phyloP scores from a whole-genome alignment of 176 grass and related monocot species.

The Juncus effusus region DNA sequence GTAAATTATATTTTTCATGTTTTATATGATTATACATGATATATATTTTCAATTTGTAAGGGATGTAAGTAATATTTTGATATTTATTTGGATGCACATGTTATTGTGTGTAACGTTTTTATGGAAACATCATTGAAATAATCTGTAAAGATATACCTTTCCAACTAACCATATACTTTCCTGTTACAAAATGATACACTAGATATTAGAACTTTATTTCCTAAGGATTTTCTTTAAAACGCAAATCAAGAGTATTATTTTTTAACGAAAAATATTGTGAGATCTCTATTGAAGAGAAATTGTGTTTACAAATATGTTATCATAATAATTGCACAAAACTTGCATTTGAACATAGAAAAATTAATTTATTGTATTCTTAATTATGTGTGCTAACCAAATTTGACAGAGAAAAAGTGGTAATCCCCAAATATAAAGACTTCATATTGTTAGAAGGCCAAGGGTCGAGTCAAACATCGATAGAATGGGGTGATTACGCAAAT shows the following conservation, averaged over 20 bases:
- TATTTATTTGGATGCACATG: not conserved
- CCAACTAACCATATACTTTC: not conserved
- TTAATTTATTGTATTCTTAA: not conserved
- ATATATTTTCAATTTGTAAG: no score
- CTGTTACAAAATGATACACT: not conserved
- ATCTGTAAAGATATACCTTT: not conserved
- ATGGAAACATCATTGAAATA: not conserved
- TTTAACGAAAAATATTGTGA: no score
- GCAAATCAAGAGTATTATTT: not conserved
- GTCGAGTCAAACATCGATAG: constrained; percentile 4
- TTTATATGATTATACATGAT: no score
- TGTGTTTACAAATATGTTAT: no score
- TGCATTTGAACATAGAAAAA: no score
- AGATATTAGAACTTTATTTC: no score
- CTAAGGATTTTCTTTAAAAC: not conserved
- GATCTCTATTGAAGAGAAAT: no score
- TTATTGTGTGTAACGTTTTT: no score
- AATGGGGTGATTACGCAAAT: not conserved
- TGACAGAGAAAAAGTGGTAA: constrained; percentile 41
- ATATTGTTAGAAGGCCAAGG: constrained; percentile 48
- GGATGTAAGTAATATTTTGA: not conserved
- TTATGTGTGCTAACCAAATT: not conserved
- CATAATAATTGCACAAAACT: no score
- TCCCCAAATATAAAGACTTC: constrained; percentile 24
- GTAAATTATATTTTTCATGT: no score